phyloP scores from a whole-genome alignment of 495 filamentous ascomycete species.

The Penicillium chermesinum region DNA sequence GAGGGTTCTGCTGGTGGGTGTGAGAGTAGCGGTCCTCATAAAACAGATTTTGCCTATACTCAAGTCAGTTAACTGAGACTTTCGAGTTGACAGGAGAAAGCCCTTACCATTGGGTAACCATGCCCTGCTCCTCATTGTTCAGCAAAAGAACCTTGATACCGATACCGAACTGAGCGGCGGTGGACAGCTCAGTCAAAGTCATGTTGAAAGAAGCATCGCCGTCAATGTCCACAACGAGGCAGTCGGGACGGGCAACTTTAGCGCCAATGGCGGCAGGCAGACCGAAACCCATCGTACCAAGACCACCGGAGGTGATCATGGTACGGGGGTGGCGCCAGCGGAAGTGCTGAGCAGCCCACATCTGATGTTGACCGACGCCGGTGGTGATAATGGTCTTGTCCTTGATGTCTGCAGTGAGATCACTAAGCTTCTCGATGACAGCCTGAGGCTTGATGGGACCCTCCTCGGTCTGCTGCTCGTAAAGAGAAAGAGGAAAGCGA shows the following conservation, averaged over 20 bases:
- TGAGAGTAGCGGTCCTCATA: slow-evolving; percentile 91
- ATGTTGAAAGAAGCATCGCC: slow-evolving; percentile 95
- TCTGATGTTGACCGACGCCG: slow-evolving; percentile 95
- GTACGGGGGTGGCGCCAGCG: slow-evolving; percentile 84
- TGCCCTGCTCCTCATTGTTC: slow-evolving; percentile 92
- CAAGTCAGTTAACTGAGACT: neutral
- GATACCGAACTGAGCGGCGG: slow-evolving; percentile 86
- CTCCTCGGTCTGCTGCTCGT: slow-evolving; percentile 62
- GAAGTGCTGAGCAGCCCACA: slow-evolving; percentile 96
- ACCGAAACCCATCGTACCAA: slow-evolving; percentile 94
- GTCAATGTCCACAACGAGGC: slow-evolving; percentile 88
- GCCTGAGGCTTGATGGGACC: slow-evolving; percentile 86
- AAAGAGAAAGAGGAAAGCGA: slow-evolving; percentile 71
- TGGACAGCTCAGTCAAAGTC: slow-evolving; percentile 88
- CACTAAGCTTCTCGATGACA: slow-evolving; percentile 78
- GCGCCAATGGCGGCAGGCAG: slow-evolving; percentile 90
- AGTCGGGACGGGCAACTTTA: slow-evolving; percentile 83
- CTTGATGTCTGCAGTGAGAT: slow-evolving; percentile 68
- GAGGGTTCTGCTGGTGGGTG: slow-evolving; percentile 85
- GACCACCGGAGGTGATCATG: slow-evolving; percentile 88
- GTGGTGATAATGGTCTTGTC: slow-evolving; percentile 81
- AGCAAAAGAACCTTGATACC: slow-evolving; percentile 87
- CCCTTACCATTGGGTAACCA: slow-evolving; percentile 80
- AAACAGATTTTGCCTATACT: slow-evolving; percentile 69
- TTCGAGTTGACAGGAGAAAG: neutral